phyloP scores from a whole-genome alignment of 345 rosid species.

The Murraya paniculata region DNA sequence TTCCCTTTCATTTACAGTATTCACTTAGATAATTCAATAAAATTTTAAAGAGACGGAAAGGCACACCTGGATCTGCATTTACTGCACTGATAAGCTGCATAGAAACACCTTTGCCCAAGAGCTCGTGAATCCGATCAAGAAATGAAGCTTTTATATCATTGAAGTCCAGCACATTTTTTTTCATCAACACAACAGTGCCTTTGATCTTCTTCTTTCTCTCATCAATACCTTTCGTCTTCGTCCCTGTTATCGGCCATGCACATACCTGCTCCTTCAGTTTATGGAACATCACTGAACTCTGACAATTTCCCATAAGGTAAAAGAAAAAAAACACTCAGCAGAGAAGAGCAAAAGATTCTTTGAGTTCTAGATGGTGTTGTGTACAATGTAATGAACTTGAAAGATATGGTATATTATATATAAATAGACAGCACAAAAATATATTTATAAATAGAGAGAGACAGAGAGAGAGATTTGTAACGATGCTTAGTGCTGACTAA shows the following conservation, averaged over 20 bases:
- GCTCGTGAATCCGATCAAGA: constrained; percentile 65
- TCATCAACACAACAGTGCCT: constrained; percentile 66
- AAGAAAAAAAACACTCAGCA: not conserved
- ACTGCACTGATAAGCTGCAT: constrained; percentile 58
- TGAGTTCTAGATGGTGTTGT: not conserved
- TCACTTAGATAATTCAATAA: constrained; percentile 3
- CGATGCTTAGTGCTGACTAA: not conserved
- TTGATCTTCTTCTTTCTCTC: constrained; percentile 36
- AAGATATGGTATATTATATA: not conserved
- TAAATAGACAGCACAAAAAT: not conserved
- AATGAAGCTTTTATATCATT: constrained; percentile 59
- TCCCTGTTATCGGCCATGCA: constrained; percentile 20
- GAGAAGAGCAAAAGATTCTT: too few relatives aligned
- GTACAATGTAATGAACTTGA: not conserved
- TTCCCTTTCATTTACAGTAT: not conserved
- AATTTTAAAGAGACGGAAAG: constrained; percentile 5
- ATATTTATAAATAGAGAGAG: too few relatives aligned
- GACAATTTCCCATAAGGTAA: not conserved
- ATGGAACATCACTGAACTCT: constrained; percentile 23
- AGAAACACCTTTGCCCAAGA: constrained; percentile 62
- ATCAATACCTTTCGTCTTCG: constrained; percentile 16
- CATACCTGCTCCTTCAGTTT: constrained; percentile 41
- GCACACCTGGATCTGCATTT: constrained; percentile 57
- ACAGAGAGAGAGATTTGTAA: too few relatives aligned
- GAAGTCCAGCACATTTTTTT: constrained; percentile 68